Percentiles rank a stretch among this genome's conserved stretches.
Conservation (phyloP, 768 basidiomycete genomes). For the Rhizopogon rudus region DNA sequence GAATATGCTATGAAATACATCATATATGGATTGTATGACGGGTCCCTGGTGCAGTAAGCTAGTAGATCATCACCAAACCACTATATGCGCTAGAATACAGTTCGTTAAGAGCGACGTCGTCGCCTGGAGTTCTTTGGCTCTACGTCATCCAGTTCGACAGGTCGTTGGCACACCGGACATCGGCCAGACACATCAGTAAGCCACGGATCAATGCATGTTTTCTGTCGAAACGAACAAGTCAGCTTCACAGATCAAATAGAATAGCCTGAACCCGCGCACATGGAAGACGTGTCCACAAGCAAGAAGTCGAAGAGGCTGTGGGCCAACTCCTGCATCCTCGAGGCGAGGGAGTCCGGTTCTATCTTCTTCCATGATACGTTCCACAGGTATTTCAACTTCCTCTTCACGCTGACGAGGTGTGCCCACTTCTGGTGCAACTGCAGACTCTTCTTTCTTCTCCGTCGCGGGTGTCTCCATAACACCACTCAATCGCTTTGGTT, state of each 20-base stretch:
- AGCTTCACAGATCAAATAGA: conserved; percentile 3
- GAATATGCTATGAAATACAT: conserved; percentile 14
- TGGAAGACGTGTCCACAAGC: conserved; percentile 89
- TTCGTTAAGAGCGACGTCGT: conserved; percentile 15
- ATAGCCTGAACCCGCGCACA: conserved; percentile 40
- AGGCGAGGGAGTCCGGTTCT: conserved; percentile 44
- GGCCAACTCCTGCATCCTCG: conserved; percentile 68
- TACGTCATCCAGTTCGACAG: conserved; percentile 49
- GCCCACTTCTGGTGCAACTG: background rate
- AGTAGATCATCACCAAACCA: background rate
- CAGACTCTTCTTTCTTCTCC: conserved; percentile 18
- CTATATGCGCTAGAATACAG: background rate
- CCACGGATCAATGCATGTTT: conserved; percentile 91
- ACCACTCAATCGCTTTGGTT: conserved; percentile 42
- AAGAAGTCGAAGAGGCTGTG: conserved; percentile 71
- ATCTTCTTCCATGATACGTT: conserved; percentile 36
- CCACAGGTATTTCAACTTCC: conserved; percentile 26
- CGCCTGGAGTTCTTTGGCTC: conserved; percentile 28
- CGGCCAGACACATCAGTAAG: conserved; percentile 78
- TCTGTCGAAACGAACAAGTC: conserved; percentile 33
- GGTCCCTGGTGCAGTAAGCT: background rate
- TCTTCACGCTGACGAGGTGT: conserved; percentile 11
- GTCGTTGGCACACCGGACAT: conserved; percentile 82
- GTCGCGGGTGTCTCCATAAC: conserved; percentile 19
- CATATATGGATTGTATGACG: background rate